Conservation (phyloP, 1,284 basidiomycete genomes). For the Tilletia caries region DNA sequence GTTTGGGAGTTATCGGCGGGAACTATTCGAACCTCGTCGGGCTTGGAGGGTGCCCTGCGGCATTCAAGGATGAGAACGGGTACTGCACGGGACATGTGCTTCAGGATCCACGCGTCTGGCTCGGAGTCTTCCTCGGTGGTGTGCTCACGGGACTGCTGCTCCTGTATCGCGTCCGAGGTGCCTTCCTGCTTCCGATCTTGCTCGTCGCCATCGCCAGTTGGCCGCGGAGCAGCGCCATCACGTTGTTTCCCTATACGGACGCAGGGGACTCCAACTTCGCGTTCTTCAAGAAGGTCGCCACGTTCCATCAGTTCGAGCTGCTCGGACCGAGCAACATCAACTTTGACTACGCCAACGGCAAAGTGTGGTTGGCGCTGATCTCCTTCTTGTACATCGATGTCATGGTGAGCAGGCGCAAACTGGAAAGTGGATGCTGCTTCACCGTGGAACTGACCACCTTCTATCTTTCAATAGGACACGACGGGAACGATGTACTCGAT, state of each 20-base stretch:
- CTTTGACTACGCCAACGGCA: slow-evolving; percentile 64
- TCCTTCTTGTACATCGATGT: slow-evolving; percentile 78
- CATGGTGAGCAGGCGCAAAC: slow-evolving; percentile 18
- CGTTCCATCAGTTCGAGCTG: slow-evolving; percentile 59
- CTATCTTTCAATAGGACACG: no score
- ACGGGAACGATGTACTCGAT: slow-evolving; percentile 81
- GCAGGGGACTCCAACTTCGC: slow-evolving; percentile 71
- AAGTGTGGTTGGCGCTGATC: slow-evolving; percentile 79
- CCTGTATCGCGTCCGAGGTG: slow-evolving; percentile 80
- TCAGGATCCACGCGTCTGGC: slow-evolving; percentile 74
- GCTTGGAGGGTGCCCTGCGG: slow-evolving; percentile 68
- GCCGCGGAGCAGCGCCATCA: slow-evolving; percentile 75
- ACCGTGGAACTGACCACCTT: no score
- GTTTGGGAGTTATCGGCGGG: slow-evolving; percentile 75
- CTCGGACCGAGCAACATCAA: slow-evolving; percentile 62
- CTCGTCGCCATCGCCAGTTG: slow-evolving; percentile 82
- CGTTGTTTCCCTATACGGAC: slow-evolving; percentile 72
- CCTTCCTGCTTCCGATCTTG: slow-evolving; percentile 73
- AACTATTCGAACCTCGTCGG: slow-evolving; percentile 69
- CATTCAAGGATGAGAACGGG: slow-evolving; percentile 52
- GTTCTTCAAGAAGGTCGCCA: slow-evolving; percentile 82
- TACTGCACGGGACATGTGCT: slow-evolving; percentile 70
- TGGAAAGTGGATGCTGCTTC: neutral
- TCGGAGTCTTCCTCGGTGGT: slow-evolving; percentile 85
- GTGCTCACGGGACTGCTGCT: slow-evolving; percentile 63